Base-by-base conservation (phyloP, 2,329 filamentous ascomycete species). In the Myriosclerotinia curreyana region DNA sequence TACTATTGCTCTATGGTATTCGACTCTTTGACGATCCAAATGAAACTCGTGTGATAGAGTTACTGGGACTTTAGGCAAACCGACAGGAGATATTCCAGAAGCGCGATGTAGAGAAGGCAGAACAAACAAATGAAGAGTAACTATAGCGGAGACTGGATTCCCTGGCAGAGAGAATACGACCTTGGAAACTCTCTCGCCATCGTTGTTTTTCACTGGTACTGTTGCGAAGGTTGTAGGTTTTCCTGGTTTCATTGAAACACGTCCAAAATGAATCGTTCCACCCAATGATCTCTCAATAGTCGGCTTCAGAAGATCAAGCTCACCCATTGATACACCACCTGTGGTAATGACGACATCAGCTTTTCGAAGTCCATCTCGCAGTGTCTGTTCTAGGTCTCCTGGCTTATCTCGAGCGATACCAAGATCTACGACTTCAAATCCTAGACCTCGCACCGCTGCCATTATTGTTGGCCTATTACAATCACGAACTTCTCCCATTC, bases 201-300 rank as follows among this genome's bases (percentile, higher is more conserved):
- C 74, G 66, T 83, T 83, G 65, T 84, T 80, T 75, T 87, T 87
- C 48, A 83, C 80, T 1, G 91, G 87, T 0, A 98, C 83, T 0
- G 92, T 97, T 2, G 95, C 95, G 75, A 99, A 99, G 0, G 95
- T 99, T 0, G 93, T 97, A 2, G 95, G 95, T 77, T 98, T 99
- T 5, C 95, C 95, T 0, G 95, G 95, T 79, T 99, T 99, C 95
- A 99, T 98, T 62, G 89, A 85, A 3, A 99, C 95, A 3, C 95
- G 89, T 31, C 95, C 95, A 71, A 99, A 99, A 76, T 97, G 95
- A 69, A 99, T 96, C 0, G 88, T 95, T 9, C 95, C 95, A 64
- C 92, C 92, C 0, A 99, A 84, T 1, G 87, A 82, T 50, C 94
- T 88, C 79, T 98, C 95, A 71, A 99, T 91, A 0, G 94, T 98